Percentiles rank a stretch among this genome's conserved stretches.
phyloP scores from a whole-genome alignment of 2,329 filamentous ascomycete genomes.

The Aureobasidium zeae region DNA sequence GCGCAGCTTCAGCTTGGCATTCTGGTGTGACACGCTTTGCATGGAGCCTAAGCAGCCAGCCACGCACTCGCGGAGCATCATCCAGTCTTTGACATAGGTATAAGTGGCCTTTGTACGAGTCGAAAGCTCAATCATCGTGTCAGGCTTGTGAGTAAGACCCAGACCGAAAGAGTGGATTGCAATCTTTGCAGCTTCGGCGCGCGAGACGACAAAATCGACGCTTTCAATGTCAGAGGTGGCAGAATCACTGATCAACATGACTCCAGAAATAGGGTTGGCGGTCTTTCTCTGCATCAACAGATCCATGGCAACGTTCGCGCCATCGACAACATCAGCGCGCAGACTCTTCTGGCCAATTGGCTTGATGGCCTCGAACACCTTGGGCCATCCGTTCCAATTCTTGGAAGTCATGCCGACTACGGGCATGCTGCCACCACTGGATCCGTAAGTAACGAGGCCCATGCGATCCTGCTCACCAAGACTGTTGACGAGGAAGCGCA shows the following conservation, averaged over 20 bases:
- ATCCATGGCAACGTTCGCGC: conserved; percentile 97
- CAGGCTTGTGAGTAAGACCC: conserved; percentile 93
- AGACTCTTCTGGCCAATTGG: conserved; percentile 95
- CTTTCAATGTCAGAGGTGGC: conserved; percentile 90
- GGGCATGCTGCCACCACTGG: conserved; percentile 82
- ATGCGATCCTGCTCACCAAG: conserved; percentile 91
- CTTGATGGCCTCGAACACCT: conserved; percentile 75
- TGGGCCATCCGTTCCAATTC: conserved; percentile 83
- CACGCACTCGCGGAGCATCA: conserved; percentile 96
- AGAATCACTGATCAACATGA: conserved; percentile 94
- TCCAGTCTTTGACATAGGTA: conserved; percentile 99
- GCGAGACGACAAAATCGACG: conserved; percentile 93
- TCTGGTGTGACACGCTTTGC: conserved; percentile 94
- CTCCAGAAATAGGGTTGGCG: conserved; percentile 88
- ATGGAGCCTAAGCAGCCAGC: conserved; percentile 86
- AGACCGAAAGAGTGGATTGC: conserved; percentile 94
- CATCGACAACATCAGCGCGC: conserved; percentile 91
- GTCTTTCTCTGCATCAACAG: conserved; percentile 95
- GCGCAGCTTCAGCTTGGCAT: conserved; percentile 89
- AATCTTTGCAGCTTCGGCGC: conserved; percentile 96
- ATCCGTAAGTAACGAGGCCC: conserved; percentile 95
- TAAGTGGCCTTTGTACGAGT: conserved; percentile 94
- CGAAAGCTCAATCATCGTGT: conserved; percentile 96
- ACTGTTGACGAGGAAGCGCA: conserved; percentile 83
- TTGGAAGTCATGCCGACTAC: conserved; percentile 98